Percentiles rank a stretch among this genome's conserved stretches.
phyloP scores from a whole-genome alignment of 352 stramenopile genomes.

The Pythium aristosporum region DNA sequence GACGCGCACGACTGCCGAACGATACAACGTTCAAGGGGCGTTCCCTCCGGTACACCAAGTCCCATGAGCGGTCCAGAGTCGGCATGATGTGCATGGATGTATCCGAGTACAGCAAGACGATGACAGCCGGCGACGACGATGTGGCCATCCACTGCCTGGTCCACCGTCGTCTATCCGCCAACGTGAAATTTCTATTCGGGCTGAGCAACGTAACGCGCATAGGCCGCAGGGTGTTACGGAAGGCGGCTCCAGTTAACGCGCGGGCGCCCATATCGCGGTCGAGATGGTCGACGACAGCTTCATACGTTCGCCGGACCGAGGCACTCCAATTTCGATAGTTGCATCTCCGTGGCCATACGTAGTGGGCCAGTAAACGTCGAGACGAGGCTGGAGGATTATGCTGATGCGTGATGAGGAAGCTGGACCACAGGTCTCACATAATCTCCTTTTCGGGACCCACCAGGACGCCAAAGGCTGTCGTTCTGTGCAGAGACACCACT shows the following conservation, averaged over 20 bases:
- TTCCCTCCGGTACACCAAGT: conserved; percentile 19
- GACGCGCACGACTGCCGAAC: neutral
- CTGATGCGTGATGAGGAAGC: too few species aligned
- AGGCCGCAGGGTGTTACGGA: too few species aligned
- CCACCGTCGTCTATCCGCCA: neutral
- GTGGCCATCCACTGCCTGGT: conserved; percentile 6
- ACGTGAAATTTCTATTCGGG: neutral
- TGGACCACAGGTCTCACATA: too few species aligned
- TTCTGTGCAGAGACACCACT: conserved; percentile 1
- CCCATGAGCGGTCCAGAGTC: neutral
- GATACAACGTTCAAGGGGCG: conserved; percentile 11
- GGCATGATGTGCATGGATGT: neutral
- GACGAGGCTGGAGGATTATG: too few species aligned
- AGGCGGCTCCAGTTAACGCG: conserved; percentile 26
- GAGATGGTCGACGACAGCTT: conserved; percentile 26
- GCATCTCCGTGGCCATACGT: too few species aligned
- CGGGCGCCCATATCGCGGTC: conserved; percentile 13
- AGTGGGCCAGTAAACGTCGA: too few species aligned
- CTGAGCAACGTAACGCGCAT: too few species aligned
- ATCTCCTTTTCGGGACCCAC: too few species aligned
- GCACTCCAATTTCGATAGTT: too few species aligned
- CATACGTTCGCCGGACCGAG: conserved; percentile 13
- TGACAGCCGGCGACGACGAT: neutral
- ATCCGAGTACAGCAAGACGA: neutral
- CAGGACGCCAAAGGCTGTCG: too few species aligned